Base-by-base conservation (phyloP, 768 basidiomycete species). In the Psilocybe subaeruginosa region DNA sequence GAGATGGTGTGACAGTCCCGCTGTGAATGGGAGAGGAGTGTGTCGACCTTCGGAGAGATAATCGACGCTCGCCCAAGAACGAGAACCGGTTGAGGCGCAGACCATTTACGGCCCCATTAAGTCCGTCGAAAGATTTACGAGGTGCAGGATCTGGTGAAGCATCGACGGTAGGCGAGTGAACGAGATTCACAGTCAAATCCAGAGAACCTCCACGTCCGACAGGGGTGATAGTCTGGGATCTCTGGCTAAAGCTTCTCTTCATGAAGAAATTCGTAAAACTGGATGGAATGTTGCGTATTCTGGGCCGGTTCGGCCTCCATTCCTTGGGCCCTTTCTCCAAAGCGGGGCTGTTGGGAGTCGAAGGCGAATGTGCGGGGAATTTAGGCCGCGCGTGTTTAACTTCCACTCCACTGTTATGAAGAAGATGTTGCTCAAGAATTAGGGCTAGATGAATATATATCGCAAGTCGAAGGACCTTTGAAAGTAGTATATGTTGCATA, bases 341-440 rank as follows among this genome's bases (percentile, higher is more conserved):
- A 19, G 37, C 45, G 62, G 29, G 47, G 48, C 33, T 52, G 43
- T 19, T 51, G 27, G 48, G 70, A 4, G 69, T 67, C 2, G 77
- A 74, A 19, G 71, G 63, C 16, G 68, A 72, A 16, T 66, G 58
- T 9, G 66, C 31, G 45, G 72, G 56, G n/a, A 72, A 56, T 58
- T 71, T 68, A 23, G 71, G 71, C 60, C 72, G 67, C 4, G 81
- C 79, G 55, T 78, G 82, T 35, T 70, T 74, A 35, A 89, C 71
- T 6, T 72, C 69, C n/a, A 87, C 78, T 52, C 79, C 72, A 0
- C 80, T 85, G 69, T 86, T 78, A 3, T 73, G 57, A 30, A 89
- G 77, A 4, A 88, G 70, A 39, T 82, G 78, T 67, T 89, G 86
- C 66, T 90, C 89, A 14, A 90, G 81, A 3, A 86, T 61, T 35